phyloP scores from a whole-genome alignment of 1,284 basidiomycete species.

The Farysia itapuensis region DNA sequence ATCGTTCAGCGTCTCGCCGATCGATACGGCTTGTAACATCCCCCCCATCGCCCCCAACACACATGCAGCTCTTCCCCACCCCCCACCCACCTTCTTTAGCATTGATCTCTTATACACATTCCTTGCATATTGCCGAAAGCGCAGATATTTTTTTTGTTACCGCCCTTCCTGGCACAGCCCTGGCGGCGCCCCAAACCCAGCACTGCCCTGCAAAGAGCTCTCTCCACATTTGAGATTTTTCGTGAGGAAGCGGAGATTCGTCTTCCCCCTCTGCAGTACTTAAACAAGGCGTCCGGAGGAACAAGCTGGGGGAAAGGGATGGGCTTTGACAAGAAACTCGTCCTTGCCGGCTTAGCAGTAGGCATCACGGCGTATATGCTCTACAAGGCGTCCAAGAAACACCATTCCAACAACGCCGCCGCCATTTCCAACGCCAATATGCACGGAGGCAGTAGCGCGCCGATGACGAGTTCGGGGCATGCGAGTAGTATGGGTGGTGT shows the following conservation, averaged over 20 bases:
- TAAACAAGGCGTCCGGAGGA: too few relatives aligned
- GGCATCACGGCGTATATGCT: conserved; percentile 45
- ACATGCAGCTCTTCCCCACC: background rate
- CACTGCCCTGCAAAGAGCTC: too few relatives aligned
- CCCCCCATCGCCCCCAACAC: too few relatives aligned
- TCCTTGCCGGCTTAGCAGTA: conserved; percentile 46
- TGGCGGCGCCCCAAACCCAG: too few relatives aligned
- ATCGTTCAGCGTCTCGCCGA: conserved; percentile 50
- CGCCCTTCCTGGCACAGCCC: background rate
- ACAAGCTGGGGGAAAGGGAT: too few relatives aligned
- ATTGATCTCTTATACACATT: conserved; percentile 20
- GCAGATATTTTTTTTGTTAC: too few relatives aligned
- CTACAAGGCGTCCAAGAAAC: conserved; percentile 44
- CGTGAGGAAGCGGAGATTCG: too few relatives aligned
- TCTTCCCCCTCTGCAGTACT: too few relatives aligned
- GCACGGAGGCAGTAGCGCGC: too few relatives aligned
- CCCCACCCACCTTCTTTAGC: conserved; percentile 1
- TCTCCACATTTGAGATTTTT: too few relatives aligned
- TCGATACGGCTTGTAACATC: conserved; percentile 38
- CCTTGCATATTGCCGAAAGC: too few relatives aligned
- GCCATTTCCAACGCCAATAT: conserved; percentile 9
- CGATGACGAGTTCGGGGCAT: too few relatives aligned
- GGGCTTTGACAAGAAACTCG: conserved; percentile 50
- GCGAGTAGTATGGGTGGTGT: conserved; percentile 10
- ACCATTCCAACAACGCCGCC: conserved; percentile 9